Conservation (phyloP, 2,329 filamentous ascomycete species). For the Fusarium haematococcum region DNA sequence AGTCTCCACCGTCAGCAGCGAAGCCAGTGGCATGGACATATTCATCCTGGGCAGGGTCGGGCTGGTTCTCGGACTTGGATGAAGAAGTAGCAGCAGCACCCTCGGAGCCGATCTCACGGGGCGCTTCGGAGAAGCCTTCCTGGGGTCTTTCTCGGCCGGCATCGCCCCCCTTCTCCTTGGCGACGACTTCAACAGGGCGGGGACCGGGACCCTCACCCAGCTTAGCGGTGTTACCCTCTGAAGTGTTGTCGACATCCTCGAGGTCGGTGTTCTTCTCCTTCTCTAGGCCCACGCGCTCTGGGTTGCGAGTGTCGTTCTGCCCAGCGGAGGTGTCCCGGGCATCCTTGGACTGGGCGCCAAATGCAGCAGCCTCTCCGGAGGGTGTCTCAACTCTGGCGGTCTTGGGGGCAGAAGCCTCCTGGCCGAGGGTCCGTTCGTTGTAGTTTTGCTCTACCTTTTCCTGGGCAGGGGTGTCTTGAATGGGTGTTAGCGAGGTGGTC, state of each 20-base stretch:
- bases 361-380: neutral
- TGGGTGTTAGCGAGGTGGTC: neutral
- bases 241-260: constrained; percentile 45
- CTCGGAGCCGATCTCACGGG: constrained; percentile 24
- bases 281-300: constrained; percentile 47
- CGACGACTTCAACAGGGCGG: constrained; percentile 52
- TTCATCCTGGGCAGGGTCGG: constrained; percentile 67
- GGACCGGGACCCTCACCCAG: constrained; percentile 45
- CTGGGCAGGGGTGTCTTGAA: constrained; percentile 31
- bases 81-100: constrained; percentile 4
- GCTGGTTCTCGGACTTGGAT: constrained; percentile 27
- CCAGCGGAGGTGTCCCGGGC: constrained; percentile 35
- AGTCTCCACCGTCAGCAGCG: constrained; percentile 74
- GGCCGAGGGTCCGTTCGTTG: constrained; percentile 18
- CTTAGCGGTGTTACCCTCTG: constrained; percentile 46
- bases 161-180: constrained; percentile 47
- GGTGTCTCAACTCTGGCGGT: neutral
- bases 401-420: constrained; percentile 8
- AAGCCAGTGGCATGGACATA: constrained; percentile 70
- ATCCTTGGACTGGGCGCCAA: constrained; percentile 10
- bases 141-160: constrained; percentile 39
- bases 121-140: constrained; percentile 11
- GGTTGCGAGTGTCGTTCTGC: constrained; percentile 57
- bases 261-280: constrained; percentile 49
- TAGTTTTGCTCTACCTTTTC: constrained; percentile 32